These are phyloP conservation scores for Mycena latifolia DNA, from an alignment of 768 basidiomycete genomes.

Conservation along the genomic window DNA sequence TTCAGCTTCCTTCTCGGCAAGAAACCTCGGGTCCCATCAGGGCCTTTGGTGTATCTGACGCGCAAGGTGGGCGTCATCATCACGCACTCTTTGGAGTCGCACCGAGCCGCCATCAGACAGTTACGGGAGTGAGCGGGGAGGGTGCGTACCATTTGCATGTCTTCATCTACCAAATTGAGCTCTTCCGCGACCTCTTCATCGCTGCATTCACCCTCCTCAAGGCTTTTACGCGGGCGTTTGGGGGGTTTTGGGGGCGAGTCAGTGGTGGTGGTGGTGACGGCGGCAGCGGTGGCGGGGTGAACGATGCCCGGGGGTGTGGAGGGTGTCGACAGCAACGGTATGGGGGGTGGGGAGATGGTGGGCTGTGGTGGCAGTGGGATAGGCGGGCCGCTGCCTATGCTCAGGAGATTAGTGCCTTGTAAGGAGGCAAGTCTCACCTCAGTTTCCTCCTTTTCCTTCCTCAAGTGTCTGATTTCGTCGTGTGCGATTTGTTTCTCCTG, in stretches of 20 bases:
- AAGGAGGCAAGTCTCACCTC: background rate
- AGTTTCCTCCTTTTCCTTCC: background rate
- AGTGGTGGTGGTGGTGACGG: background rate
- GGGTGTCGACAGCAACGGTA: background rate
- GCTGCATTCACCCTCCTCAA: no score
- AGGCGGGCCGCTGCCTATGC: background rate
- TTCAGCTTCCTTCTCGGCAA: background rate
- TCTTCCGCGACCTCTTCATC: background rate
- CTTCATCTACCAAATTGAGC: background rate
- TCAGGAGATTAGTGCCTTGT: no score
- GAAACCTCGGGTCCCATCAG: constrained; percentile 23
- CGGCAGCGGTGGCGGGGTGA: background rate
- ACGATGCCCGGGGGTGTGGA: background rate
- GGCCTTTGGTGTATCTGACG: constrained; percentile 12
- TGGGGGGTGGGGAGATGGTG: background rate
- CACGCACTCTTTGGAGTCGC: background rate
- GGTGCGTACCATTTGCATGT: background rate
- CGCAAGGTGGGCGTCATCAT: background rate
- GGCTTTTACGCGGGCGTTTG: no score
- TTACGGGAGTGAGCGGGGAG: background rate
- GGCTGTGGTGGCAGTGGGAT: background rate
- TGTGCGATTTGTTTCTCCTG: background rate
- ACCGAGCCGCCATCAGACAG: constrained; percentile 10
- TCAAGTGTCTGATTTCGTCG: background rate
- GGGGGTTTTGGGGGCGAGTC: background rate